Evolutionary conservation across 306 rosid genomes (phyloP), one percentile per base, ranked within the genome.

Genomic region (Trichosanthes cucumerina): DNA sequence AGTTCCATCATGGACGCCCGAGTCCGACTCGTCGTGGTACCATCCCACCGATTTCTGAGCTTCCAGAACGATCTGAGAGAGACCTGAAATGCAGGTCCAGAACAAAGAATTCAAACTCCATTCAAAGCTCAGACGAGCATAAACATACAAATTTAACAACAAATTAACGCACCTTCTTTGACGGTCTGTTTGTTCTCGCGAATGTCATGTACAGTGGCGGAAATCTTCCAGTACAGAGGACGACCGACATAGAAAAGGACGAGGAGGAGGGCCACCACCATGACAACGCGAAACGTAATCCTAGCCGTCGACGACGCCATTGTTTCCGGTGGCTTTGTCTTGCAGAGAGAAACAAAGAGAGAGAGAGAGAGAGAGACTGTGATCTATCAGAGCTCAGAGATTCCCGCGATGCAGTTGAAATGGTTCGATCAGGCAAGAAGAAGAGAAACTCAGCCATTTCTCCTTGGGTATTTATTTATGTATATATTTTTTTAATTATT

Each of bases 31-130:
- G 84, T 80, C 88, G 84, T 84, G 87, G 84, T 86, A 86, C 91
- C 91, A 94, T 43, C 96, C 96, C 31, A 93, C 89, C 52, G 97
- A 77, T 89, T 81, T 90, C 87, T 90, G 97, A 60, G 96, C 96
- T 79, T 92, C 93, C 36, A 90, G 54, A 63, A 92, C 97, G 86
- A 92, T 89, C 85, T 92, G 92, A 78, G 97, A 90, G 24, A 92
- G 24, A 76, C 97, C 97, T 92, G 85, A 64, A 44, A 69, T 59
- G 57, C 76, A 36, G n/a, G 72, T 10, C 56, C 9, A 54, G 23
- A 39, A 31, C 80, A 41, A 21, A 15, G 78, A 36, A 57, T 64
- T 56, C 26, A 36, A 52, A 81, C 41, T 7, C 60, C 4, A 60
- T 6, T 2, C 77, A 31, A 34, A 60, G 8, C 26, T 41, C 8